Conservation (phyloP, 2,329 filamentous ascomycete species). For the Aspergillus viridinutans region DNA sequence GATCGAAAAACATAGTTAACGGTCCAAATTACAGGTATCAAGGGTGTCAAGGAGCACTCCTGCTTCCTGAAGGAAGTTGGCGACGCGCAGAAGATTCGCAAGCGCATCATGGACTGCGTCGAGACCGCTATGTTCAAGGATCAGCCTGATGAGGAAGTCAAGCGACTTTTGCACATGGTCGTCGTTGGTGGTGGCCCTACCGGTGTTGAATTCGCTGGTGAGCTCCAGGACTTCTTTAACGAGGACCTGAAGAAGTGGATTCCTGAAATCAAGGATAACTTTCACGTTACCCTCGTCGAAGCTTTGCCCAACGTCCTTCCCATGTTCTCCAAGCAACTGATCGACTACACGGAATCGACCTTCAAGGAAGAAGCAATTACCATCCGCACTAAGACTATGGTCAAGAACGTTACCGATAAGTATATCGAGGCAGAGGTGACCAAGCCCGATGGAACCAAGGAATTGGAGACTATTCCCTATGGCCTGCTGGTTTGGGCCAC, state of each 20-base stretch:
- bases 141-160: conserved; percentile 79
- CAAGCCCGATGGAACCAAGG: conserved; percentile 78
- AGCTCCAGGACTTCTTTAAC: conserved; percentile 98
- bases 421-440: conserved; percentile 85
- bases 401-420: conserved; percentile 93
- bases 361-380: conserved; percentile 98
- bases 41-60: conserved; percentile 88
- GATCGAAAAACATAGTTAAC: conserved; percentile 6
- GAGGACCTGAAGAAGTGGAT: conserved; percentile 97
- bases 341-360: conserved; percentile 98
- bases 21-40: conserved; percentile 57
- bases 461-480: conserved; percentile 77
- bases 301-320: conserved; percentile 90
- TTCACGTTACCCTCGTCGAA: conserved; percentile 96
- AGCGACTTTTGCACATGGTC: conserved; percentile 97
- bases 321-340: conserved; percentile 98
- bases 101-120: conserved; percentile 99
- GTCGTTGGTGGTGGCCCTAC: conserved; percentile 91
- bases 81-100: conserved; percentile 93
- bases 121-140: conserved; percentile 99
- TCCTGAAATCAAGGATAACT: conserved; percentile 88
- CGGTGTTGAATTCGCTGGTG: conserved; percentile 96
- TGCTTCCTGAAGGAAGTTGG: conserved; percentile 98
- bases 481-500: conserved; percentile 98
- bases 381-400: conserved; percentile 98